Percentiles rank a stretch among this genome's conserved stretches.
Evolutionary conservation across 2,329 filamentous ascomycete genomes (phyloP).

Genomic region (Colletotrichum sp.): DNA sequence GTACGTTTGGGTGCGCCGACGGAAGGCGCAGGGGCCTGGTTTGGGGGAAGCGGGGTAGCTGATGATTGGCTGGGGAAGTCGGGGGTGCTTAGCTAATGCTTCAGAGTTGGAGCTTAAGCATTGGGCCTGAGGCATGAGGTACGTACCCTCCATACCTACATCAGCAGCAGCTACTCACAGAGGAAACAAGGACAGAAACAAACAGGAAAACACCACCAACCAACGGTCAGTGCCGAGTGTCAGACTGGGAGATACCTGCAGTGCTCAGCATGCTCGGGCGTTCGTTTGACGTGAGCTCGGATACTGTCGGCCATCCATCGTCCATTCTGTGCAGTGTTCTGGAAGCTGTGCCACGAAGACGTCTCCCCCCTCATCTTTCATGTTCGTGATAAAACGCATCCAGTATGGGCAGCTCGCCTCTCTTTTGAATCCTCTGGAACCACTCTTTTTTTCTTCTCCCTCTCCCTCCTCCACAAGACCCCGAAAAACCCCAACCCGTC

Average conservation of each 20-base stretch:
- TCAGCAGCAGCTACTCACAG: not conserved
- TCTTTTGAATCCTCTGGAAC: not conserved
- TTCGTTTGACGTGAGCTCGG: not conserved
- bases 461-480: not conserved
- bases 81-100: not conserved
- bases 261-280: not conserved
- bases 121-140: not conserved
- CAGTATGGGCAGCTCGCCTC: not conserved
- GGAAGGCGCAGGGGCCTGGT: not conserved
- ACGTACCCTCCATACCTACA: not conserved
- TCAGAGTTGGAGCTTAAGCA: conserved; percentile 7
- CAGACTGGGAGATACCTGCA: not conserved
- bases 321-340: not conserved
- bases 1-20: not conserved
- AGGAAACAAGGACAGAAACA: not conserved
- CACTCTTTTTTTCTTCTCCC: not conserved
- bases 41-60: conserved; percentile 12
- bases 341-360: not conserved
- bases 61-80: not conserved
- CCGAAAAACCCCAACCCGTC: not conserved
- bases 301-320: not conserved
- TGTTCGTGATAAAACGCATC: not conserved
- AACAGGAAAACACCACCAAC: not conserved
- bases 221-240: not conserved
- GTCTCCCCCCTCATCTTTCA: not conserved